Conservation (phyloP, 1,284 basidiomycete genomes). For the Rhodotorula sp. region DNA sequence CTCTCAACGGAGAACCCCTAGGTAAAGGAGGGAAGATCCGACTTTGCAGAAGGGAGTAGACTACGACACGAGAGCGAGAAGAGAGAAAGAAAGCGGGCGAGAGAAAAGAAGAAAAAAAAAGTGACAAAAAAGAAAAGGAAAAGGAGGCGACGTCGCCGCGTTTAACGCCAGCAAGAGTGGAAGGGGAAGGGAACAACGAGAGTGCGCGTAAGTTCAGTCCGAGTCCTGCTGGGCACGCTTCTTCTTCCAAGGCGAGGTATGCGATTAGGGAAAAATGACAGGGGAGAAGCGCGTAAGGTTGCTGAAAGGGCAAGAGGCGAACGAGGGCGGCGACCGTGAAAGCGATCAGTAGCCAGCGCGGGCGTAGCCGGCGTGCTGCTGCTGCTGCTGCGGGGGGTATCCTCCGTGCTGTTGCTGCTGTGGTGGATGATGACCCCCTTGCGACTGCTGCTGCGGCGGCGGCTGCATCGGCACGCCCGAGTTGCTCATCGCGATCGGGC, state of each 20-base stretch:
- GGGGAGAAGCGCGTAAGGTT: background rate
- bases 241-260: too few relatives aligned
- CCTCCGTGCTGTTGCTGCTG: background rate
- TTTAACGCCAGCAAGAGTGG: too few relatives aligned
- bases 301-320: too few relatives aligned
- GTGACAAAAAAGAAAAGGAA: too few relatives aligned
- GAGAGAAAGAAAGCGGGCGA: background rate
- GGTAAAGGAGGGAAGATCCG: background rate
- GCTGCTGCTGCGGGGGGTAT: background rate
- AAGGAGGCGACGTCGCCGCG: too few relatives aligned
- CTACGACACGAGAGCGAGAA: constrained; percentile 5
- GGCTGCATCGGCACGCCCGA: background rate
- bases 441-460: too few relatives aligned
- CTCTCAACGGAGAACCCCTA: too few relatives aligned
- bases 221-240: too few relatives aligned
- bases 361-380: constrained; percentile 1
- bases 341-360: constrained; percentile 1
- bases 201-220: too few relatives aligned
- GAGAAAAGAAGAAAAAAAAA: background rate
- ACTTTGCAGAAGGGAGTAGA: background rate
- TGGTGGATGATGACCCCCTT: too few relatives aligned
- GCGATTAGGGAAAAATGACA: background rate
- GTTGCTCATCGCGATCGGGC: constrained; percentile 37
- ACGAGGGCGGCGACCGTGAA: too few relatives aligned
- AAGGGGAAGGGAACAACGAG: too few relatives aligned